These are phyloP conservation scores for Clavulina sp. DNA, from an alignment of 768 basidiomycete species.

Conservation along the genomic window DNA sequence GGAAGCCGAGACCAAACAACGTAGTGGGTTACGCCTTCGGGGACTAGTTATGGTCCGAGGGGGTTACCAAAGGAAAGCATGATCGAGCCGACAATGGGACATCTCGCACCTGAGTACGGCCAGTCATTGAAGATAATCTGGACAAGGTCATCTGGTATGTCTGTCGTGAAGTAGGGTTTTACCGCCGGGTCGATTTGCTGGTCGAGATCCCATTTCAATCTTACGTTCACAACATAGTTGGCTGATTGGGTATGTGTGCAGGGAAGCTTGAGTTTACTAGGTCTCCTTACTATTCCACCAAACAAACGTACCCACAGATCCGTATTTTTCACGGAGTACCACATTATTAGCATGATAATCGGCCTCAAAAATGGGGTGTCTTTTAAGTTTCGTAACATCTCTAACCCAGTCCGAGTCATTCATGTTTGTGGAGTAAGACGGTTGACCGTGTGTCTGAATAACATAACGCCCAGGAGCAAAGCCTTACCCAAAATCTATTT, in stretches of 20 bases:
- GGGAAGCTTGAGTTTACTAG: no score
- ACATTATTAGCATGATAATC: conserved; percentile 45
- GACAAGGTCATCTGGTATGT: conserved; percentile 39
- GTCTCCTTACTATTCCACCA: no score
- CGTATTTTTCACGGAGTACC: conserved; percentile 39
- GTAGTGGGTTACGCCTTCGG: conserved; percentile 52
- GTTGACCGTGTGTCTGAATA: neutral
- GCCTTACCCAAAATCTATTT: neutral
- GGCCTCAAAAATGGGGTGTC: conserved; percentile 48
- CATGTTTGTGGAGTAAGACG: neutral
- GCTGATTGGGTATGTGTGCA: no score
- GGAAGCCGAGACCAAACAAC: conserved; percentile 66
- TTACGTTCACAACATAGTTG: conserved; percentile 45
- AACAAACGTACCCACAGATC: conserved; percentile 42
- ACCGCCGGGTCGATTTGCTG: no score
- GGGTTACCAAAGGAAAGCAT: neutral
- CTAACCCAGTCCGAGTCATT: conserved; percentile 25
- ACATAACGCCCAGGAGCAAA: neutral
- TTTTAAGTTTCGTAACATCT: conserved; percentile 64
- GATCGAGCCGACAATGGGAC: conserved; percentile 3
- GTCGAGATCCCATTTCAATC: conserved; percentile 71
- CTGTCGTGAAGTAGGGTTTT: conserved; percentile 51
- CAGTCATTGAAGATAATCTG: conserved; percentile 72
- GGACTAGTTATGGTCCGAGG: conserved; percentile 30
- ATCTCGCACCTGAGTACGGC: conserved; percentile 59